phyloP scores from a whole-genome alignment of 2,329 filamentous ascomycete species.

The Tympanopsis confertula region DNA sequence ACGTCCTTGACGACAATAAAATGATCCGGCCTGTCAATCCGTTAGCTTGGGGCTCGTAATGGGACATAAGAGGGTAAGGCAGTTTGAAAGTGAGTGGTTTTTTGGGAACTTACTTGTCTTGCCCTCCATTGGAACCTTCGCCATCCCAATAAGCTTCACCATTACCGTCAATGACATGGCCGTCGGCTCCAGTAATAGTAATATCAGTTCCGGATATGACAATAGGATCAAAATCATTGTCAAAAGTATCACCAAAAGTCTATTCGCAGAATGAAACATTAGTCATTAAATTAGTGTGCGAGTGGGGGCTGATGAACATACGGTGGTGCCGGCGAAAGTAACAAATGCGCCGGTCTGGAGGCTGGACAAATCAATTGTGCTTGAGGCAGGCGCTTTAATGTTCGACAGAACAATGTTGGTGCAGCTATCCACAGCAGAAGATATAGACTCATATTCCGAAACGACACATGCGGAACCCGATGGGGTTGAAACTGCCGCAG shows the following conservation, averaged over 20 bases:
- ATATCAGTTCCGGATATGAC: conserved; percentile 23
- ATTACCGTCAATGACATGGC: conserved; percentile 22
- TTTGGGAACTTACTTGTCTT: no score
- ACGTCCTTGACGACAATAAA: conserved; percentile 25
- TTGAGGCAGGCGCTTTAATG: not conserved
- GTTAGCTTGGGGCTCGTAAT: no score
- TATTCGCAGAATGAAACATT: no score
- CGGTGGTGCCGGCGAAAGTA: not conserved
- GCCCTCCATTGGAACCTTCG: conserved; percentile 31
- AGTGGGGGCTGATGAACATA: no score
- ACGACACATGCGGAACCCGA: no score
- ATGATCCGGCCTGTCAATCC: conserved; percentile 19
- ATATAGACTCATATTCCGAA: no score
- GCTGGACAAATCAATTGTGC: not conserved
- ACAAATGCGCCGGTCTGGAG: not conserved
- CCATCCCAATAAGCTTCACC: conserved; percentile 30
- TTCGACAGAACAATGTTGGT: not conserved
- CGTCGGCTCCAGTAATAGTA: conserved; percentile 21
- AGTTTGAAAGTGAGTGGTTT: no score
- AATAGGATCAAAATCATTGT: conserved; percentile 12
- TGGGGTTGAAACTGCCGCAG: no score
- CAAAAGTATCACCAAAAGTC: not conserved
- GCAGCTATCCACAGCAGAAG: not conserved
- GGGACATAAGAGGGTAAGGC: no score
- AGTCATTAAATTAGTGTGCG: no score